Conservation (phyloP, 257 asterid genomes). For the Lavandula angustifolia region DNA sequence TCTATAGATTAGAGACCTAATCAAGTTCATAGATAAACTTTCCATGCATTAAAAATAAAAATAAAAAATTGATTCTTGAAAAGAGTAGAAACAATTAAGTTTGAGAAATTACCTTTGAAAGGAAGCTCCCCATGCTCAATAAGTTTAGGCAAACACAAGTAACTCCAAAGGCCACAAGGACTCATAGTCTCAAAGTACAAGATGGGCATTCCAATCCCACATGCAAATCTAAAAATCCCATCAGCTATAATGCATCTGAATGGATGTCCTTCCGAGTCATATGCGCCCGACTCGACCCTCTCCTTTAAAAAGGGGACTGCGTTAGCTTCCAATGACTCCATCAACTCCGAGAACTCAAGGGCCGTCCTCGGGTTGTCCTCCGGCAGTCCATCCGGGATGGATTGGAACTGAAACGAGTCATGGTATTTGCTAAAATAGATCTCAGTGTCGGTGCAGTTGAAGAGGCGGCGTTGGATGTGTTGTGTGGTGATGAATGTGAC, state of each 20-base stretch:
- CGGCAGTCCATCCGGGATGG: conserved; percentile 58
- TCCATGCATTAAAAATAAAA: too few relatives aligned
- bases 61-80: too few relatives aligned
- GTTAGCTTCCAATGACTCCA: conserved; percentile 40
- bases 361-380: conserved; percentile 45
- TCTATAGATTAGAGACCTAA: too few relatives aligned
- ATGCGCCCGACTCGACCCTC: conserved; percentile 30
- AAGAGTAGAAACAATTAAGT: too few relatives aligned
- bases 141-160: conserved; percentile 57
- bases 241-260: conserved; percentile 52
- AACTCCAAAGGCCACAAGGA: conserved; percentile 61
- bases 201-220: conserved; percentile 36
- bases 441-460: conserved; percentile 12
- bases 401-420: conserved; percentile 32
- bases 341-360: conserved; percentile 31
- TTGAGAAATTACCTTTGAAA: conserved; percentile 41
- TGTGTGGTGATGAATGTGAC: conserved; percentile 67
- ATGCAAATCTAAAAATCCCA: conserved; percentile 55
- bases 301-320: conserved; percentile 39
- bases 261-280: background rate
- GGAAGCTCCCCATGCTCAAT: conserved; percentile 62
- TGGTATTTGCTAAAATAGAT: conserved; percentile 37
- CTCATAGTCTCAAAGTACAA: conserved; percentile 59
- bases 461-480: conserved; percentile 51
- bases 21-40: too few relatives aligned